Percentiles rank a stretch among this genome's conserved stretches.
Evolutionary conservation across 1,284 basidiomycete species (phyloP).

Genomic region (Trichosporon asahii): DNA sequence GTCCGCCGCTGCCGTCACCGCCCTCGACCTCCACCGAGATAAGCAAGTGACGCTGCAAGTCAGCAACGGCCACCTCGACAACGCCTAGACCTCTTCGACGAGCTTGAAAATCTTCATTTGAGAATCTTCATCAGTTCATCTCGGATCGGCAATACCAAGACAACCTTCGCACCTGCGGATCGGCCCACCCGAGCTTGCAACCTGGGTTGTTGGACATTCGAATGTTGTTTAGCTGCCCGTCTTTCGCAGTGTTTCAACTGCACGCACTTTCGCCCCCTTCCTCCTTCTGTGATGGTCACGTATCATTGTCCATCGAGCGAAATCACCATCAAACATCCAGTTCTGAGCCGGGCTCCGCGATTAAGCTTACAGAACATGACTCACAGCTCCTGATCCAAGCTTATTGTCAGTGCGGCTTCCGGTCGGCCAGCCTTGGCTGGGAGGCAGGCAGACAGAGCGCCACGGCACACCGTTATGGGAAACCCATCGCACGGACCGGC

Average conservation of each 20-base stretch:
- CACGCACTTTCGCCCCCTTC: not conserved
- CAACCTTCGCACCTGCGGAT: not conserved
- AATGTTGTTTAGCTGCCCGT: not conserved
- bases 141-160: not conserved
- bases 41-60: not conserved
- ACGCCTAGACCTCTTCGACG: not conserved
- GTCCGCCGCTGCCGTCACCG: not conserved
- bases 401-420: not conserved
- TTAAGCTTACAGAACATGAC: not conserved
- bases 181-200: not conserved
- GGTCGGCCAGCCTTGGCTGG: not conserved
- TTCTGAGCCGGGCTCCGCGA: not conserved
- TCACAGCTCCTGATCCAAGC: not conserved
- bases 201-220: not conserved
- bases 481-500: not conserved
- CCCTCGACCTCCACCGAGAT: not conserved
- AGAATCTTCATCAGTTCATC: not conserved
- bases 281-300: slow-evolving; percentile 3
- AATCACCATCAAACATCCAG: not conserved
- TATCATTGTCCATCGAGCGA: not conserved
- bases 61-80: not conserved
- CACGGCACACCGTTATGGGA: not conserved
- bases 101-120: not conserved
- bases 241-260: not conserved
- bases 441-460: not conserved